Base-by-base conservation (phyloP, 1,139 yeast species). In the Sugiyamaella pinicola region DNA sequence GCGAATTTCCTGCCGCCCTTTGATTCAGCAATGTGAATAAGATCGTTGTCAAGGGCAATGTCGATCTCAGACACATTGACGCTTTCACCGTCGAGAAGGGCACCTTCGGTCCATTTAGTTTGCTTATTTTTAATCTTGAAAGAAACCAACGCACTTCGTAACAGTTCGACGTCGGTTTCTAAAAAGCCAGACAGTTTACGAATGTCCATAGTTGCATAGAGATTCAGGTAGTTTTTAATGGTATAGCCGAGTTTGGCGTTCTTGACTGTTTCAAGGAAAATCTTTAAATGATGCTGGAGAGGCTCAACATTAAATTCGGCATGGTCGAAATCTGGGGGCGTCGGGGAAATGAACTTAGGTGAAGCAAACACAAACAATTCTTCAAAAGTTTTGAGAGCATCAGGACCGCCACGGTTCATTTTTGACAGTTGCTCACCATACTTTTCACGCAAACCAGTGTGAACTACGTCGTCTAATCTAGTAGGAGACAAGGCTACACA, bases 271-370 rank as follows among this genome's bases (percentile, higher is more conserved):
- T 71, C 66, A 71, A 76, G 68, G 62, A 77, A 77, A 53, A 76
- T 69, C 58, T 69, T 71, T 60, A 73, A 63, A 58, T 77, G 81
- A 62, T 73, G 73, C 50, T 64, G 65, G 52, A 73, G 61, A 44
- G 79, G 77, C 54, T 76, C 79, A 42, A 64, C 65, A 55, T 67
- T 68, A 37, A 63, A 51, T 19, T 63, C 64, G 17, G 72, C 66
- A 42, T 64, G 61, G 42, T 65, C 71, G 51, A 66, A 61, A 59
- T 71, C 72, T 22, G 75, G 72, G 35, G 71, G 62, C 19, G 73
- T 65, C 22, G 75, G 74, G 28, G 75, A 67, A 54, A 77, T 76
- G 63, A 77, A 77, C 67, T 74, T 76, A 59, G 81, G 81, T 21
- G 78, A 71, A 22, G 78, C 78, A 61, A 71, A 76, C 58, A 65